Evolutionary conservation across 768 basidiomycete genomes (phyloP), one percentile per base, ranked within the genome.

Genomic region (Lactarius hengduanensis): DNA sequence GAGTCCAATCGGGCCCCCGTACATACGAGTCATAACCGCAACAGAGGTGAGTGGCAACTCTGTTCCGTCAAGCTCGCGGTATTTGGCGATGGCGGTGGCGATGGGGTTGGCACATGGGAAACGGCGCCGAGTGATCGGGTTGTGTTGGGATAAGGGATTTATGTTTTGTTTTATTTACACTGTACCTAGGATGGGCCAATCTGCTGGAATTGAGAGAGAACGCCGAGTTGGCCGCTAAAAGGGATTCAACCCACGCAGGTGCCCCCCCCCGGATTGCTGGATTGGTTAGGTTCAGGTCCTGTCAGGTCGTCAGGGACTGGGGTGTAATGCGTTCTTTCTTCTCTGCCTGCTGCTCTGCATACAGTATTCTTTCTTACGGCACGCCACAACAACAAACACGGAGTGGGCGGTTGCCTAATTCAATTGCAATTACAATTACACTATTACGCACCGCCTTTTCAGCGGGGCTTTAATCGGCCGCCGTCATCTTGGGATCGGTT

Each of bases 401-500:
- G 50, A 28, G 50, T 28, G 50, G 50, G 50, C 47, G 47, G 22
- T 26, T 50, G 47, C 13, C 50, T 26, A 26, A 53, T 53, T 53
- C 22, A 13, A 53, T 53, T 53, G 50, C 50, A 53, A 53, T 53
- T 53, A 53, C 50, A 53, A 53, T 53, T 53, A 53, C 50, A 53
- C 47, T 57, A 50, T 66, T 66, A 66, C 65, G 65, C 66, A 67
- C 66, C 59, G 66, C 66, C 66, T 67, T 40, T 59, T 63, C 41
- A 63, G 58, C 62, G 66, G 66, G 55, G 53, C 41, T 45, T 34
- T 26, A 63, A 53, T 53, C 38, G 28, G 55, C 55, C 20, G 66
- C 58, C 50, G 61, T 56, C 66, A 54, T 50, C 58, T 67, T 53
- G 50, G 50, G 50, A 53, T 53, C 66, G 66, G 66, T 45, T 55